Conservation (phyloP, 1,139 yeast species). For the Geotrichum candidum region DNA sequence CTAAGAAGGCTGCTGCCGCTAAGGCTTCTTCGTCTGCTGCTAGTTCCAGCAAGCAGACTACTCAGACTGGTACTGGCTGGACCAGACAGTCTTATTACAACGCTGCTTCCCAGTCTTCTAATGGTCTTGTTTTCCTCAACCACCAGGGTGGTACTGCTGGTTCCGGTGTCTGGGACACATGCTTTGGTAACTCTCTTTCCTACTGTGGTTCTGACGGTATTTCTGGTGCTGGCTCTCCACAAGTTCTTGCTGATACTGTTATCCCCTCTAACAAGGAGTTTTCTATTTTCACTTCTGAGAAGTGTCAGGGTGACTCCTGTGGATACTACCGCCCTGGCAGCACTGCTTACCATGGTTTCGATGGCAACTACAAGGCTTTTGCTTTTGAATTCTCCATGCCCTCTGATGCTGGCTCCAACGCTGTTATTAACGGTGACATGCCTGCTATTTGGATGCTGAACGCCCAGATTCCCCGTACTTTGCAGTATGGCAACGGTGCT, state of each 20-base stretch:
- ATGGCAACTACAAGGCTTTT: conserved; percentile 66
- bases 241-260: conserved; percentile 57
- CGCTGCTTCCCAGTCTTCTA: conserved; percentile 49
- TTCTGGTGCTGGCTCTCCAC: conserved; percentile 55
- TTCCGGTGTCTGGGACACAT: conserved; percentile 76
- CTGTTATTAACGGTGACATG: conserved; percentile 60
- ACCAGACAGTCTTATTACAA: conserved; percentile 65
- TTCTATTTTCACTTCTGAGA: conserved; percentile 63
- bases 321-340: conserved; percentile 81
- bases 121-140: conserved; percentile 78
- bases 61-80: conserved; percentile 46
- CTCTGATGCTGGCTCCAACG: conserved; percentile 41
- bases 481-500: conserved; percentile 70
- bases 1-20: no score
- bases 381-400: conserved; percentile 93
- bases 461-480: conserved; percentile 89
- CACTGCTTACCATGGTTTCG: conserved; percentile 89
- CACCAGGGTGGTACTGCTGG: conserved; percentile 72
- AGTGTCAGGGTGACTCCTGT: conserved; percentile 57
- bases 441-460: conserved; percentile 95
- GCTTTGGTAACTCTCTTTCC: conserved; percentile 85
- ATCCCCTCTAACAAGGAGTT: conserved; percentile 69
- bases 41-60: conserved; percentile 21
- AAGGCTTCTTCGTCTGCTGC: conserved; percentile 19
- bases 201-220: conserved; percentile 71